Evolutionary conservation across 2,329 filamentous ascomycete species (phyloP).

Genomic region (Apiospora aurea): DNA sequence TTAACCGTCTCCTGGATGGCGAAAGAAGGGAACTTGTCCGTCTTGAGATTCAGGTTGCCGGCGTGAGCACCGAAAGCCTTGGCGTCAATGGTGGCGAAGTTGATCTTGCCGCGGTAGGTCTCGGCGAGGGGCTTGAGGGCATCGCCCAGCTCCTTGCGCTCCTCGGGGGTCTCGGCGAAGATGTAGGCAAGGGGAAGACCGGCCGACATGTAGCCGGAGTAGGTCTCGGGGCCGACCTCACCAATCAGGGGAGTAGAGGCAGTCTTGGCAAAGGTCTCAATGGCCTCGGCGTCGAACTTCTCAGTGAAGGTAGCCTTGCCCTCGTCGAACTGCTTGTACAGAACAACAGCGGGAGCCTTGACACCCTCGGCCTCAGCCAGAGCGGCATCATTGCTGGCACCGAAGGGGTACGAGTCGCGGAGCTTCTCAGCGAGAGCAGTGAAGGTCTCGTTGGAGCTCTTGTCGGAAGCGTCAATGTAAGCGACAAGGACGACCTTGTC

Average conservation of each 20-base stretch:
- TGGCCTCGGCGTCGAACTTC: slow-evolving; percentile 81
- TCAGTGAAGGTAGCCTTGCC: slow-evolving; percentile 86
- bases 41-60: slow-evolving; percentile 95
- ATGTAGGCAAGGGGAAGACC: slow-evolving; percentile 96
- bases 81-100: slow-evolving; percentile 98
- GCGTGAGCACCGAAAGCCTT: slow-evolving; percentile 94
- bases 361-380: slow-evolving; percentile 92
- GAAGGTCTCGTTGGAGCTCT: slow-evolving; percentile 88
- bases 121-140: slow-evolving; percentile 86
- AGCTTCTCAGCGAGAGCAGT: slow-evolving; percentile 74
- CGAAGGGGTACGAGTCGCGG: slow-evolving; percentile 93
- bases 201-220: slow-evolving; percentile 91
- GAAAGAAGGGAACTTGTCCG: slow-evolving; percentile 94
- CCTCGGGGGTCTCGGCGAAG: slow-evolving; percentile 90
- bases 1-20: slow-evolving; percentile 95
- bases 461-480: slow-evolving; percentile 82
- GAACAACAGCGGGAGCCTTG: slow-evolving; percentile 82
- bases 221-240: slow-evolving; percentile 96
- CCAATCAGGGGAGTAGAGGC: slow-evolving; percentile 89
- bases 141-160: slow-evolving; percentile 80
- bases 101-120: slow-evolving; percentile 92
- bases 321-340: slow-evolving; percentile 99
- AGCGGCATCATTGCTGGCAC: slow-evolving; percentile 80
- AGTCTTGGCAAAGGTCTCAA: slow-evolving; percentile 84
- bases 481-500: slow-evolving; percentile 96